Percentiles rank a stretch among this genome's conserved stretches.
Evolutionary conservation across 306 rosid genomes (phyloP).

Genomic region (Parietaria judaica): DNA sequence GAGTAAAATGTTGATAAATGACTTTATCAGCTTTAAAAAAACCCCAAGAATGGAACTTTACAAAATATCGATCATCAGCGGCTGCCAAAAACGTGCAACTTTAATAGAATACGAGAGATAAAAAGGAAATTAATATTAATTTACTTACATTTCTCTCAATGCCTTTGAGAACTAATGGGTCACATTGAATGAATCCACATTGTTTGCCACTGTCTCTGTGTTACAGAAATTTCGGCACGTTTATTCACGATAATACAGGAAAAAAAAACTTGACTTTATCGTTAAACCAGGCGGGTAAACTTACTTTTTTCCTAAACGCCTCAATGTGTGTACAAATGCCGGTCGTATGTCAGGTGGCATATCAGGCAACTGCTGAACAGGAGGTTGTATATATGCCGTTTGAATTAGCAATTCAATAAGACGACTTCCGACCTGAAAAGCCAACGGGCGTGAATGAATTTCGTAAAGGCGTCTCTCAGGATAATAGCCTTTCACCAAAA

Average conservation of each 20-base stretch:
- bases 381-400: conserved; percentile 87
- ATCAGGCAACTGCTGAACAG: conserved; percentile 54
- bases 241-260: conserved; percentile 14
- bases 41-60: not conserved
- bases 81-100: conserved; percentile 3
- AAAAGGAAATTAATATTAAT: not conserved
- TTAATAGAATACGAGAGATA: not conserved
- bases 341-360: conserved; percentile 73
- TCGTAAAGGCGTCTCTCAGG: conserved; percentile 15
- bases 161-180: conserved; percentile 77
- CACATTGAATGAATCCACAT: conserved; percentile 71
- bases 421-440: conserved; percentile 79
- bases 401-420: conserved; percentile 68
- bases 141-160: conserved; percentile 68
- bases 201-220: conserved; percentile 47
- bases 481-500: conserved; percentile 14
- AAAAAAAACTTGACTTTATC: conserved; percentile 13
- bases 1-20: not conserved
- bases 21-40: not conserved
- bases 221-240: conserved; percentile 18
- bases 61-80: conserved; percentile 4
- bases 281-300: conserved; percentile 22
- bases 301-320: conserved; percentile 39
- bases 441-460: not conserved
- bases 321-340: conserved; percentile 69